phyloP scores from a whole-genome alignment of 1,284 basidiomycete genomes.

The Apiotrichum porosum region DNA sequence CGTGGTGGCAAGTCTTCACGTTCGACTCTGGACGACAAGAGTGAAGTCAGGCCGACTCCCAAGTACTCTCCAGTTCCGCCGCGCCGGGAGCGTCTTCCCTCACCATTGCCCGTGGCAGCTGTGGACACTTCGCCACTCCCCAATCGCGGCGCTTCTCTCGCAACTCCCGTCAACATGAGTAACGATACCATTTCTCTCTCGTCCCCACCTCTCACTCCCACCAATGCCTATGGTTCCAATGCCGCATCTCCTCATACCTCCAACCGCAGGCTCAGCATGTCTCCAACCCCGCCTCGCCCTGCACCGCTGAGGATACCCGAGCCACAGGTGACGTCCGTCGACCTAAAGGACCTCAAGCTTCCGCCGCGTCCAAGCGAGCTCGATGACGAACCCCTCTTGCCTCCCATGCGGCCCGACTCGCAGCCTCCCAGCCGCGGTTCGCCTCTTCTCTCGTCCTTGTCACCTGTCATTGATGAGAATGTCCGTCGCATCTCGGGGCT shows the following conservation, averaged over 20 bases:
- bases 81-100: background rate
- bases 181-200: too few relatives aligned
- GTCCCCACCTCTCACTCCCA: too few relatives aligned
- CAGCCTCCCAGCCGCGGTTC: slow-evolving; percentile 11
- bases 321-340: background rate
- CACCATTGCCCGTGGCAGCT: background rate
- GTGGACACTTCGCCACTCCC: background rate
- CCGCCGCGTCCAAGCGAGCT: slow-evolving; percentile 39
- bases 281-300: too few relatives aligned
- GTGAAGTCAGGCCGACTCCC: too few relatives aligned
- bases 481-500: slow-evolving; percentile 33
- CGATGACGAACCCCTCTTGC: slow-evolving; percentile 18
- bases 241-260: too few relatives aligned
- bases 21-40: too few relatives aligned
- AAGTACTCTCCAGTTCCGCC: background rate
- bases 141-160: too few relatives aligned
- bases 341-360: slow-evolving; percentile 15
- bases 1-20: background rate
- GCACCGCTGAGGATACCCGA: background rate
- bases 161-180: too few relatives aligned
- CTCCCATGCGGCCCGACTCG: background rate
- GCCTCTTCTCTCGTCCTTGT: slow-evolving; percentile 4
- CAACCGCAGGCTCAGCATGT: too few relatives aligned
- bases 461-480: slow-evolving; percentile 32
- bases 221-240: too few relatives aligned